phyloP scores from a whole-genome alignment of 495 filamentous ascomycete species.

The Podospora pseudoanserina region DNA sequence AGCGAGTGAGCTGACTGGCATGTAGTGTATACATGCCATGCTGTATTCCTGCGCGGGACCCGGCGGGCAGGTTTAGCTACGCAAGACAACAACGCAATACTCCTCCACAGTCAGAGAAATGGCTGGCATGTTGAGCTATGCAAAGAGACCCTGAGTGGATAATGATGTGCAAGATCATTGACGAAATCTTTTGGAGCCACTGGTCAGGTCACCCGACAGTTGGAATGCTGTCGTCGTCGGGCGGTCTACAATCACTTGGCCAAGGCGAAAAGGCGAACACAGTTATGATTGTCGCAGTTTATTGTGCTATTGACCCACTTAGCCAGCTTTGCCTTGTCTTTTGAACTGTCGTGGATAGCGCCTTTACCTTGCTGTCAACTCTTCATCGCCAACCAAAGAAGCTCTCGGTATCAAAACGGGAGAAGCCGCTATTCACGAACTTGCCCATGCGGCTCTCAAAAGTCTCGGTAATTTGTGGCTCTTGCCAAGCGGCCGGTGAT shows the following conservation, averaged over 20 bases:
- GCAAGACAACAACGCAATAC: background rate
- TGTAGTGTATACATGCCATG: background rate
- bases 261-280: background rate
- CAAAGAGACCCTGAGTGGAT: background rate
- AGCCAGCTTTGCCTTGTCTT: background rate
- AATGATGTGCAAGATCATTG: background rate
- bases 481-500: constrained; percentile 30
- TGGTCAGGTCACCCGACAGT: background rate
- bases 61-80: background rate
- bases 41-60: background rate
- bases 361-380: background rate
- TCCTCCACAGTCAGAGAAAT: background rate
- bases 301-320: background rate
- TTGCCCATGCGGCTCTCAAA: constrained; percentile 16
- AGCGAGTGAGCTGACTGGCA: background rate
- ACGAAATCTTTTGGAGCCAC: background rate
- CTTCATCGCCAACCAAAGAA: background rate
- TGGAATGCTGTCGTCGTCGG: background rate
- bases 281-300: background rate
- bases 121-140: background rate
- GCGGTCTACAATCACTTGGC: background rate
- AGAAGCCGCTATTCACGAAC: constrained; percentile 2
- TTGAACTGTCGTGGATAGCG: background rate
- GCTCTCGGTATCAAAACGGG: background rate
- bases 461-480: constrained; percentile 30